Evolutionary conservation across 177 flowering plant species (phyloP), one percentile per base, ranked within the genome.

Genomic region (Tripterygium wilfordii): DNA sequence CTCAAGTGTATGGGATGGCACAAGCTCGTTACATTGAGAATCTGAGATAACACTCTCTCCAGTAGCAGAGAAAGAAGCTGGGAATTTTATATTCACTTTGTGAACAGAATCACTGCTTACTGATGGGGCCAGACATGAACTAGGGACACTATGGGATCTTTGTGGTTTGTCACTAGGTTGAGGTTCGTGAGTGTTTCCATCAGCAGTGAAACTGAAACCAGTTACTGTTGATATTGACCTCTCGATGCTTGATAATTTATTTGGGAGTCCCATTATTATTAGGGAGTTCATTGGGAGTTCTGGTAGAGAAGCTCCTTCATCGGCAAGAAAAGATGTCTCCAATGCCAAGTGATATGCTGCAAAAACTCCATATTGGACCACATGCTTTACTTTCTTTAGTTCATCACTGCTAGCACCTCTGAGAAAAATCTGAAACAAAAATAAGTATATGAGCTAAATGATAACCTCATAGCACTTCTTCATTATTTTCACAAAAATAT

Each of bases 281-380:
- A 90, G 95, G 49, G 95, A 62, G 26, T 77, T 70, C 57, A 87
- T 56, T 3, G 95, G 88, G 28, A 90, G 71, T 59, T 87, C 96
- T 25, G 97, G 95, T 37, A 92, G 73, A 38, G 90, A 75, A 41
- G 96, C 99, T 46, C 97, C 96, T 75, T 94, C 97, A 70, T 94
- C 97, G 42, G 97, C 99, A 65, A 90, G 96, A 71, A 94, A 94
- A 59, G 84, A 94, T 49, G 97, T 94, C 75, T 94, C 99, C 61
- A 87, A 28, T 56, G 92, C 97, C 79, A 94, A 77, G 62, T 94
- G 99, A 69, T 94, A 90, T 16, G 99, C 99, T 9, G 97, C 99
- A 70, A 94, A 94, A 43, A 94, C 51, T 42, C 95, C 92, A 73
- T 94, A 94, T 54, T 94, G 96, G 43, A 87, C 65, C 39, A 94